Evolutionary conservation across 495 filamentous ascomycete genomes (phyloP).

Genomic region (Aspergillus ostianus): DNA sequence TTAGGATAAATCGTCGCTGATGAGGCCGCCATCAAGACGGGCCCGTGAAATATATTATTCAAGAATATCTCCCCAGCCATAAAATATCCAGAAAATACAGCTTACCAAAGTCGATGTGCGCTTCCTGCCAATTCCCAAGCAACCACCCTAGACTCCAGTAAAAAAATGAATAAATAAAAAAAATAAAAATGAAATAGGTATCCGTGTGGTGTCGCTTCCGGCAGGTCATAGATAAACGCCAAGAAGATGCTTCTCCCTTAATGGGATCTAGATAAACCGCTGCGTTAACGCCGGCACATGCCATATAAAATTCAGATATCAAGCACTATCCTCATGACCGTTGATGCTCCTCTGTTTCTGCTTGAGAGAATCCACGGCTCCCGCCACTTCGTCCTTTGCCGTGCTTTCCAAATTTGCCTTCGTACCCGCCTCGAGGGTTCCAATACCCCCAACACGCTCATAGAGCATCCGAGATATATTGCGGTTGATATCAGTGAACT

Average conservation of each 20-base stretch:
- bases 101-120: neutral
- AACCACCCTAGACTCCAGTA: neutral
- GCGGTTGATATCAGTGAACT: conserved; percentile 86
- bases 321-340: conserved; percentile 22
- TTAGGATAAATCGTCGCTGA: no score
- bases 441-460: conserved; percentile 65
- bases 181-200: neutral
- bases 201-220: neutral
- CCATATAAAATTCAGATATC: conserved; percentile 9
- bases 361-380: conserved; percentile 49
- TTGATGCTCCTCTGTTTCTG: conserved; percentile 23
- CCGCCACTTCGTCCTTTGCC: conserved; percentile 71
- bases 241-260: conserved; percentile 10
- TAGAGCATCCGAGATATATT: conserved; percentile 83
- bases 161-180: neutral
- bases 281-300: conserved; percentile 24
- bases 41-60: neutral
- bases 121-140: neutral
- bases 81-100: neutral
- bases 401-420: conserved; percentile 64
- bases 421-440: conserved; percentile 54
- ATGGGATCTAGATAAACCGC: conserved; percentile 9
- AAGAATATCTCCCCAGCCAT: neutral
- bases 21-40: neutral
- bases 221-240: conserved; percentile 14